Evolutionary conservation across 2,329 filamentous ascomycete genomes (phyloP), one percentile per base, ranked within the genome.

Genomic region (Cladosporium sp.): DNA sequence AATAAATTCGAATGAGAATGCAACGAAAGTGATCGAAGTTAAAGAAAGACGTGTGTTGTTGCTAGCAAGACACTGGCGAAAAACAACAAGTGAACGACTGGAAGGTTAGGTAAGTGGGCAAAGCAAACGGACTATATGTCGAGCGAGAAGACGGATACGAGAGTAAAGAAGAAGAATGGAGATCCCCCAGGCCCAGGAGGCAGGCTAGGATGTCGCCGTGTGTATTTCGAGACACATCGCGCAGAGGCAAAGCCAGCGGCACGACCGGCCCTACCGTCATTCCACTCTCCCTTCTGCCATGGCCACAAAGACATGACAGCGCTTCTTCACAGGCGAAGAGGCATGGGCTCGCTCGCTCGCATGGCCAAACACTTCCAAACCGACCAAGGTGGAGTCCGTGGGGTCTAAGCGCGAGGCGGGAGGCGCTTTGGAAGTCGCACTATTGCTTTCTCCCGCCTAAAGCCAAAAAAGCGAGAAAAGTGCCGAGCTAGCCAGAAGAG

Each of bases 161-260:
- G 32, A 16, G n/a, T n/a, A n/a, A n/a, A 35, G 32, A 15, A 7
- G 12, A n/a, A 35, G n/a, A 35, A 6, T 11, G 32, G 12, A 35
- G 32, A 35, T 35, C 32, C 32, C 32, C 32, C 32, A 35, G 15
- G 32, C 22, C n/a, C 16, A 9, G 16, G 16, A 6, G 16, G 16
- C 3, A 19, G 35, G 35, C 35, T 38, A 38, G 19, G 30, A 46
- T 32, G 16, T 38, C 13, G n/a, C 43, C 33, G 43, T 46, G 43
- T 46, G 43, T 46, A 46, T 46, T 46, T 46, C 33, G 32, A 38
- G 43, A n/a, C 43, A 32, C 22, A 27, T 27, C 22, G 22, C 9
- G n/a, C n/a, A n/a, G n/a, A n/a, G 5, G 22, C 22, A 9, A 27
- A 4, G 22, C 5, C 5, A 5, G 22, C 22, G 5, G 22, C 5